phyloP scores from a whole-genome alignment of 192 early-diverging fungal species.

The Helicostylum pulchrum region DNA sequence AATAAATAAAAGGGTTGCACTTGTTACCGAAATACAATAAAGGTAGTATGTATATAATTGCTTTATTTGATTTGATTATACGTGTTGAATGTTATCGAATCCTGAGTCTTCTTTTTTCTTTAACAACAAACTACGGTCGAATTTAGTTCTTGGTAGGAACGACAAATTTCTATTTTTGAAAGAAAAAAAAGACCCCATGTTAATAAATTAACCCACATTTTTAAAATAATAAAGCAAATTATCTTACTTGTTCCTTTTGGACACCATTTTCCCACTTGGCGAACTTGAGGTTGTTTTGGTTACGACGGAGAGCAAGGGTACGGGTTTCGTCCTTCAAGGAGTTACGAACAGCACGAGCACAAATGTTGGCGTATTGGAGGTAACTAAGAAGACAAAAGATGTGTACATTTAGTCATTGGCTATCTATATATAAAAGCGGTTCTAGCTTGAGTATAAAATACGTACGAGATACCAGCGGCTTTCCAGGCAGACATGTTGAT shows the following conservation, averaged over 20 bases:
- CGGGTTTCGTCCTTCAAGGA: conserved; percentile 77
- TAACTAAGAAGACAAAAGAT: conserved; percentile 55
- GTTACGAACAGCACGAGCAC: conserved; percentile 77
- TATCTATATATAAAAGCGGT: background rate
- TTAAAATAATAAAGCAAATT: background rate
- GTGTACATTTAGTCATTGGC: background rate
- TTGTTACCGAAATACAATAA: conserved; percentile 9
- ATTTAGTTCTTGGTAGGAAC: conserved; percentile 20
- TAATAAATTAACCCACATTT: background rate
- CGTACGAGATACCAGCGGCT: conserved; percentile 49
- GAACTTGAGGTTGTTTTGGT: conserved; percentile 72
- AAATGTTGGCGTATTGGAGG: conserved; percentile 81
- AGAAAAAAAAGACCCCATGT: background rate
- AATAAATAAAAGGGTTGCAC: background rate
- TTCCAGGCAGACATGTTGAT: conserved; percentile 33
- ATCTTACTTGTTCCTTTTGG: conserved; percentile 66
- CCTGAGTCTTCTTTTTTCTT: conserved; percentile 5
- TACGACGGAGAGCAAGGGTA: conserved; percentile 63
- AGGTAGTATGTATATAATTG: background rate
- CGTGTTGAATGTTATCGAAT: background rate
- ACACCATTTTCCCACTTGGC: conserved; percentile 81
- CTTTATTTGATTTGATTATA: conserved; percentile 10
- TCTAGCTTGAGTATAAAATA: background rate
- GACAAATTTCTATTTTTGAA: conserved; percentile 22
- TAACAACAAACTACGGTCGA: background rate